phyloP scores from a whole-genome alignment of 768 basidiomycete genomes.

The Lyophyllum semitale region DNA sequence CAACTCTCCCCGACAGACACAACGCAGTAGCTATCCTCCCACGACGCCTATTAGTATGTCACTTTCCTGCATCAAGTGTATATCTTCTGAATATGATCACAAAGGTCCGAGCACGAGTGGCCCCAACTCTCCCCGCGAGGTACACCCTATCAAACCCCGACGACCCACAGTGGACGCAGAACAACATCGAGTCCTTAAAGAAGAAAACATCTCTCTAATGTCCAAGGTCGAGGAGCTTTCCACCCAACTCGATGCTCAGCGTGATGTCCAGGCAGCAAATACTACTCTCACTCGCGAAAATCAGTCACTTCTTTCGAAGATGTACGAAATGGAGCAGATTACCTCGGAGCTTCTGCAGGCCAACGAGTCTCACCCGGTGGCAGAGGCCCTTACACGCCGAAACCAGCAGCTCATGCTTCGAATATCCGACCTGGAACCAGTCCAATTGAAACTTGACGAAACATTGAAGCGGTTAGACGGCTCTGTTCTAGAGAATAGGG shows the following conservation, averaged over 20 bases:
- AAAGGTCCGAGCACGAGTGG: not conserved
- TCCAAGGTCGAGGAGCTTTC: conserved; percentile 10
- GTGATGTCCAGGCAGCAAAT: conserved; percentile 17
- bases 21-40: too few relatives aligned
- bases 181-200: conserved; percentile 3
- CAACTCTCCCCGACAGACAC: too few relatives aligned
- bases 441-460: conserved; percentile 8
- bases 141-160: not conserved
- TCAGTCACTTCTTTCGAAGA: conserved; percentile 23
- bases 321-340: conserved; percentile 29
- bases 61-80: not conserved
- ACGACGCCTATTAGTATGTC: not conserved
- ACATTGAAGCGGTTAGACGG: conserved; percentile 17
- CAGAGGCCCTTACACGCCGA: conserved; percentile 23
- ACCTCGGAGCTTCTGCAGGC: conserved; percentile 31
- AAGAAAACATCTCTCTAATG: conserved; percentile 8
- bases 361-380: conserved; percentile 20
- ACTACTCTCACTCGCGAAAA: conserved; percentile 32
- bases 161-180: not conserved
- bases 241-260: conserved; percentile 14
- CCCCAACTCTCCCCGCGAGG: not conserved
- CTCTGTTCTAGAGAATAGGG: conserved; percentile 24
- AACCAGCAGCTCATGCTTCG: conserved; percentile 8
- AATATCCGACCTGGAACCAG: conserved; percentile 8
- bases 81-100: not conserved